Evolutionary conservation across 2,329 filamentous ascomycete species (phyloP).

Genomic region (Pyricularia sp.): DNA sequence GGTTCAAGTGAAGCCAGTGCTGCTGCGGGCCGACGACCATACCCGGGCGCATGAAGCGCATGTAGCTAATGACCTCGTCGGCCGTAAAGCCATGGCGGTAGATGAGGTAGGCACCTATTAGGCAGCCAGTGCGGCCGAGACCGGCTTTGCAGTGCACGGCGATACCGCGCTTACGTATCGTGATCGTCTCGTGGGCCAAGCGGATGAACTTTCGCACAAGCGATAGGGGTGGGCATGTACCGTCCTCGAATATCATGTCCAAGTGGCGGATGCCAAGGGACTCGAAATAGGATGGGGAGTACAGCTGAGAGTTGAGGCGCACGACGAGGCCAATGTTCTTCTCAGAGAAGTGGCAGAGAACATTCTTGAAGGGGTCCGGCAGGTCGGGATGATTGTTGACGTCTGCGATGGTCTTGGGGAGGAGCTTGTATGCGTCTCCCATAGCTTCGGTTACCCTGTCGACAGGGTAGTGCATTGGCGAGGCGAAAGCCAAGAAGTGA

Average conservation of each 20-base stretch:
- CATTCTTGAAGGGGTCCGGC: constrained; percentile 88
- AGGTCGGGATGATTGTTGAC: constrained; percentile 62
- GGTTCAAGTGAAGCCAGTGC: constrained; percentile 97
- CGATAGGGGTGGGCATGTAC: constrained; percentile 81
- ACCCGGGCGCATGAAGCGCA: constrained; percentile 97
- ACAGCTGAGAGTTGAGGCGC: constrained; percentile 88
- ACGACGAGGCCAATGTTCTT: constrained; percentile 90
- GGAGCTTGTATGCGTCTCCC: constrained; percentile 61
- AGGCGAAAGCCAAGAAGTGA: constrained; percentile 91
- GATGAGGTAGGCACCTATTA: constrained; percentile 96
- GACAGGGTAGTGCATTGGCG: constrained; percentile 74
- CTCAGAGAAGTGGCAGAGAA: constrained; percentile 79
- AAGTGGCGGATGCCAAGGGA: constrained; percentile 90
- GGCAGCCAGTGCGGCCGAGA: constrained; percentile 85
- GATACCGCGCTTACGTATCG: constrained; percentile 80
- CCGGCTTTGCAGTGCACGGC: constrained; percentile 98
- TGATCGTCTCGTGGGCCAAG: constrained; percentile 90
- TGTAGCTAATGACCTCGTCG: constrained; percentile 94
- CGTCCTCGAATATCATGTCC: constrained; percentile 99
- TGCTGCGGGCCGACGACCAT: constrained; percentile 99
- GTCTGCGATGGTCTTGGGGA: constrained; percentile 69
- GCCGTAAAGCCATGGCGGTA: constrained; percentile 96
- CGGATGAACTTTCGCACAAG: constrained; percentile 94
- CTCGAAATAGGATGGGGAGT: constrained; percentile 95
- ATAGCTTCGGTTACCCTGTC: constrained; percentile 56